Evolutionary conservation across 2,329 filamentous ascomycete genomes (phyloP).

Genomic region (Eurotiales sp.): DNA sequence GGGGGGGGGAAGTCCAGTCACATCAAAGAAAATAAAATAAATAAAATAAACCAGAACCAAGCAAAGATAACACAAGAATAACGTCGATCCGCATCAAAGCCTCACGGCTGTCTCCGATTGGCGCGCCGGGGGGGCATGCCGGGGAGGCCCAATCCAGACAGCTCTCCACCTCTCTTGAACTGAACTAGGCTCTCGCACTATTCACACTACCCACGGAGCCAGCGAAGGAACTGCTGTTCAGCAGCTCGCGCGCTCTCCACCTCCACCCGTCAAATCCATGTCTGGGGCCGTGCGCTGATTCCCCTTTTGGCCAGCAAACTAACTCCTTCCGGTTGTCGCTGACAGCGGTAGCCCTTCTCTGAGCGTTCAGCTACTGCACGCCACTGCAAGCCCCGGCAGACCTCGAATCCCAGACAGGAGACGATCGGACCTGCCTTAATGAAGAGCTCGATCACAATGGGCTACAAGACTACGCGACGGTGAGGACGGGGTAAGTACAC

Average conservation of each 20-base stretch:
- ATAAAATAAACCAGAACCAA: too few species aligned
- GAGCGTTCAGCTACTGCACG: slow-evolving; percentile 30
- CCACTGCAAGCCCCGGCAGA: slow-evolving; percentile 23
- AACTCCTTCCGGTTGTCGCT: slow-evolving; percentile 22
- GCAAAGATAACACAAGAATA: slow-evolving; percentile 2
- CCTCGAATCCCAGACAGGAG: slow-evolving; percentile 16
- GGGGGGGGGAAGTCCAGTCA: too few species aligned
- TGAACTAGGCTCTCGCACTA: too few species aligned
- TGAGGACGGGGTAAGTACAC: too few species aligned
- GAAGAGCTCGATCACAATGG: too few species aligned
- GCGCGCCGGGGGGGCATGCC: neutral
- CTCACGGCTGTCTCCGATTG: neutral
- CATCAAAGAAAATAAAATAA: too few species aligned
- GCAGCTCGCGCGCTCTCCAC: slow-evolving; percentile 14
- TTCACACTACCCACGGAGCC: too few species aligned
- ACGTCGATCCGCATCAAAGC: slow-evolving; percentile 8
- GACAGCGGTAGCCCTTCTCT: slow-evolving; percentile 24
- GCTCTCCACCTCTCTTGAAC: slow-evolving; percentile 13
- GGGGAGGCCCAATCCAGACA: slow-evolving; percentile 12
- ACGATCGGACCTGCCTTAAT: too few species aligned
- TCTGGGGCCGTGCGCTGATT: slow-evolving; percentile 8
- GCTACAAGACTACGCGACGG: too few species aligned
- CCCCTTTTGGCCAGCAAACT: slow-evolving; percentile 16
- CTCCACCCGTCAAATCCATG: slow-evolving; percentile 15
- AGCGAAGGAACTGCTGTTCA: slow-evolving; percentile 11